Percentiles rank a stretch among this genome's conserved stretches.
phyloP scores from a whole-genome alignment of 140 eudicot species.

The Flaveria floridana region DNA sequence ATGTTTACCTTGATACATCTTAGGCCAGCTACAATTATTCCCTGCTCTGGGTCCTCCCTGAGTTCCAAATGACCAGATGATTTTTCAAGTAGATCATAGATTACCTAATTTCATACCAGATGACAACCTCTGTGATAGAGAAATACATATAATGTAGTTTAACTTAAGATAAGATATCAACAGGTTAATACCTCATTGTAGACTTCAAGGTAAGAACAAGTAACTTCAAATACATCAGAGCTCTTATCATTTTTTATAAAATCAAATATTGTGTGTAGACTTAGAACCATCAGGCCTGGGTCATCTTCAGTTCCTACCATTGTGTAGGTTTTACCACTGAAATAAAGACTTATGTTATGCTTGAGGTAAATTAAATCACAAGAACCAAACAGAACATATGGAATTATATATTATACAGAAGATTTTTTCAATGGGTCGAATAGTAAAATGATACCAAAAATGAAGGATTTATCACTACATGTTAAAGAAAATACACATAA shows the following conservation, averaged over 20 bases:
- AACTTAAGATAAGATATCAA: constrained; percentile 1
- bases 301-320: constrained; percentile 90
- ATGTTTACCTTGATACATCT: constrained; percentile 75
- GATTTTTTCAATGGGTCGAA: not conserved
- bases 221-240: constrained; percentile 69
- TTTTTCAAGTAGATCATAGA: constrained; percentile 90
- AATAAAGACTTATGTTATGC: constrained; percentile 28
- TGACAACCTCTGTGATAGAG: not conserved
- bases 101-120: constrained; percentile 54
- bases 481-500: not conserved
- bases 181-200: constrained; percentile 72
- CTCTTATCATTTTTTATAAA: constrained; percentile 58
- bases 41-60: constrained; percentile 94
- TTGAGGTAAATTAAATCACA: constrained; percentile 20
- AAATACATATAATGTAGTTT: not conserved
- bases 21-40: constrained; percentile 82
- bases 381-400: constrained; percentile 7
- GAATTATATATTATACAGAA: constrained; percentile 7
- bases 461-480: not conserved
- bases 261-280: constrained; percentile 75
- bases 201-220: constrained; percentile 95
- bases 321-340: constrained; percentile 91
- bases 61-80: constrained; percentile 96
- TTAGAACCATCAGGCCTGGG: constrained; percentile 96
- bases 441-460: not conserved